phyloP scores from a whole-genome alignment of 257 asterid genomes.

The Plantago major region DNA sequence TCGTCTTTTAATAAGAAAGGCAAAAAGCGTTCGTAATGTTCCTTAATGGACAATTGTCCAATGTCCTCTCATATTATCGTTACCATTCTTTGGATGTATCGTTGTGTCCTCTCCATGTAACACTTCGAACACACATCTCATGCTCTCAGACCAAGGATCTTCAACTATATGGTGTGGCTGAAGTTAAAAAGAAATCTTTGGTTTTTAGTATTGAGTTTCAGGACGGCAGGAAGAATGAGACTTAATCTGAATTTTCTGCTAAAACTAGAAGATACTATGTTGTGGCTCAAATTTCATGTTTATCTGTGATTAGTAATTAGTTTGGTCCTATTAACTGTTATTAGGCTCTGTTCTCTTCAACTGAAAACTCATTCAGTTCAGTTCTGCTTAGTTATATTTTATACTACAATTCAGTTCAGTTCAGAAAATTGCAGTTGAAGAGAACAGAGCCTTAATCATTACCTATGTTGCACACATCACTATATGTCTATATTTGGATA shows the following conservation, averaged over 20 bases:
- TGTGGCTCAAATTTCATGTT: neutral
- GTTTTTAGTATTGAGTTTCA: slow-evolving; percentile 4
- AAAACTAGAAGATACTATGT: neutral
- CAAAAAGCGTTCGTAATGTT: too few species aligned
- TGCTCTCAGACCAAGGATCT: neutral
- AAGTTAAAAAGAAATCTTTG: neutral
- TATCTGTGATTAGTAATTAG: neutral
- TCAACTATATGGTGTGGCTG: neutral
- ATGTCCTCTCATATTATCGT: neutral
- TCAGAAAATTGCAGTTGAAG: too few species aligned
- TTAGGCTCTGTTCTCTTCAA: too few species aligned
- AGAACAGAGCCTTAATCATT: too few species aligned
- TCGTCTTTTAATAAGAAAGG: too few species aligned
- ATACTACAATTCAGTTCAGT: too few species aligned
- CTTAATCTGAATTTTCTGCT: neutral
- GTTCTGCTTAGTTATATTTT: too few species aligned
- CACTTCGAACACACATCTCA: neutral
- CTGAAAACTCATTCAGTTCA: too few species aligned
- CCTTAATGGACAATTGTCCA: neutral
- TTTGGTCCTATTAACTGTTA: neutral
- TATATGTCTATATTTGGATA: too few species aligned
- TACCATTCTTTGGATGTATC: neutral
- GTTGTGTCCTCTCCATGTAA: neutral
- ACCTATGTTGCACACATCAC: too few species aligned
- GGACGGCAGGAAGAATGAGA: neutral